A percentile compares a stretch with the other conserved stretches of the same genome.
Evolutionary conservation across 257 asterid species (phyloP).

Genomic region (Petunia secreta): DNA sequence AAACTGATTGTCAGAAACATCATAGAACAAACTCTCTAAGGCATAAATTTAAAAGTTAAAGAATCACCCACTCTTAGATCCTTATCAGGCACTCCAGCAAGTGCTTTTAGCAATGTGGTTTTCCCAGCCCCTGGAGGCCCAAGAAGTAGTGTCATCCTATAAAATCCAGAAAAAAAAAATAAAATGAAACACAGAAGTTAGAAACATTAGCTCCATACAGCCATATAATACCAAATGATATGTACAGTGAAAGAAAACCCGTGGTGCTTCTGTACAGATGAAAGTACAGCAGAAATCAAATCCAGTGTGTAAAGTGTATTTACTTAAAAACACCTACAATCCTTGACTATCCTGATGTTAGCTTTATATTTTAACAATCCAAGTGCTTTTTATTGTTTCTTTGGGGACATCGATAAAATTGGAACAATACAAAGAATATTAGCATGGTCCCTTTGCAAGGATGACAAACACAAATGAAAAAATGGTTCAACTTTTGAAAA

Average conservation of each 20-base stretch:
- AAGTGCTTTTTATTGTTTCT: no score
- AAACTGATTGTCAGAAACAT: not conserved
- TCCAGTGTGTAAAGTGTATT: no score
- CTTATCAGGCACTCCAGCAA: constrained; percentile 72
- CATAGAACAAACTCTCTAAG: not conserved
- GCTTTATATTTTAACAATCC: no score
- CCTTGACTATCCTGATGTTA: no score
- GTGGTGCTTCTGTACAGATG: no score
- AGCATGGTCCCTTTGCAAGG: no score
- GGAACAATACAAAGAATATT: no score
- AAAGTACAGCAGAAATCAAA: no score
- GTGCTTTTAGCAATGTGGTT: constrained; percentile 79
- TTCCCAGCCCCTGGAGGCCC: constrained; percentile 98
- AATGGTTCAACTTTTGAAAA: not conserved
- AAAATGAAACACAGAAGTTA: not conserved
- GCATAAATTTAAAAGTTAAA: not conserved
- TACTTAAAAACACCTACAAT: no score
- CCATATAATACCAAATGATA: not conserved
- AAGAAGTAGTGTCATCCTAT: constrained; percentile 89
- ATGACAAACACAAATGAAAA: not conserved
- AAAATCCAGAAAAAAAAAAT: constrained; percentile 4
- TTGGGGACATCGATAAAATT: no score
- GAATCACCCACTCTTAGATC: constrained; percentile 49
- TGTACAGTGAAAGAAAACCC: no score
- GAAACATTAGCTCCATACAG: not conserved